Evolutionary conservation across 225 moss, liverwort and hornwort genomes (phyloP), one percentile per base, ranked within the genome.

Genomic region (Ulota crispa): DNA sequence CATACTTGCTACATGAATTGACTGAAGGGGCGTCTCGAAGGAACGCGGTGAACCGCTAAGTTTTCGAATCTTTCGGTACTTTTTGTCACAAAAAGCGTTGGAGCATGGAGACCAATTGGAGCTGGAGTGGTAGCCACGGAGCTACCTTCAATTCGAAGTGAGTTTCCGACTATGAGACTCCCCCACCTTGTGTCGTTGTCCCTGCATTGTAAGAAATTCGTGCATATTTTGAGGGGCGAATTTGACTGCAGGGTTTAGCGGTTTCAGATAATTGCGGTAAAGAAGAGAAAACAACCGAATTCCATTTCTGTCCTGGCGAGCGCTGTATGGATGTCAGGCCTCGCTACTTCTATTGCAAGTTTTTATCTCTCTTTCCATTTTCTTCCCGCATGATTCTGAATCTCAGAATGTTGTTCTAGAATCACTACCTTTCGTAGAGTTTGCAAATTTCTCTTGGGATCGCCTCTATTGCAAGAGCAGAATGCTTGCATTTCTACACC

Each of bases 81-180:
- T 64, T 50, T 54, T 37, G 64, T 39, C 53, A 50, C 50, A 61
- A 36, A 62, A 30, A 28, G 23, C 65, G 41, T 30, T 54, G 30
- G 73, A 21, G 21, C 30, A 14, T 14, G 73, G 13, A 50, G 50
- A 50, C 21, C 43, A 15, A 15, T 8, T 43, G 28, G 43, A 60
- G 19, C 31, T 74, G 81, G 55, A 73, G 73, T 57, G 57, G 9
- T 68, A 19, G 18, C 42, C 43, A 54, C 54, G 81, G 65, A 73
- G 65, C 54, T 34, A n/a, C 59, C 23, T 47, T 4, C 1, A 26
- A 80, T 27, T 8, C 19, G 52, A 50, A 52, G 64, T 14, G 28
- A 8, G 28, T 9, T 39, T 32, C 6, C 47, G 32, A 34, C 1
- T 15, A 23, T 20, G 28, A n/a, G 14, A 60, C 1, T 32, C 27